Percentiles rank a stretch among this genome's conserved stretches.
Evolutionary conservation across 2,329 filamentous ascomycete genomes (phyloP).

Genomic region (Monosporascus cannonballus): DNA sequence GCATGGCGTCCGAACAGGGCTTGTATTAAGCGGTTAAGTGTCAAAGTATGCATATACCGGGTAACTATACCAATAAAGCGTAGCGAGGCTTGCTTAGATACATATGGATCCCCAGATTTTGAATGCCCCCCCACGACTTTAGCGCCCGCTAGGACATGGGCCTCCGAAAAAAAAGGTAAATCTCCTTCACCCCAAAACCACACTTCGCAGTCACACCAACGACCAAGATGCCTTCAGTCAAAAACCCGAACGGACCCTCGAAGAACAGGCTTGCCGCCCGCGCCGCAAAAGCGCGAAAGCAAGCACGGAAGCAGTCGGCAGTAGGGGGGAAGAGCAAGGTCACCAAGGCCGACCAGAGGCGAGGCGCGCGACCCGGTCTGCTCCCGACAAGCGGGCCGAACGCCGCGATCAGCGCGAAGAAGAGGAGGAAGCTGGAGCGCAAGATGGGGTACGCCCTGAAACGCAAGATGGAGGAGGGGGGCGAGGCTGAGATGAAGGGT

Average conservation of each 20-base stretch:
- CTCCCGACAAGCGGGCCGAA: constrained; percentile 51
- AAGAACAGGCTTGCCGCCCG: constrained; percentile 46
- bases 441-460: constrained; percentile 45
- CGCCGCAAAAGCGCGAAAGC: constrained; percentile 38
- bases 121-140: no score
- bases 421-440: constrained; percentile 49
- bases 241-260: constrained; percentile 52
- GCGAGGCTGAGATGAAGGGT: constrained; percentile 29
- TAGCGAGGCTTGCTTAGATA: no score
- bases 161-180: no score
- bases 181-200: no score
- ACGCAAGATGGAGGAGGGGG: constrained; percentile 24
- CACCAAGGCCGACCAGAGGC: constrained; percentile 26
- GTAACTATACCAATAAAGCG: no score
- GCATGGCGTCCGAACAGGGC: no score
- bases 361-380: constrained; percentile 47
- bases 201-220: no score
- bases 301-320: constrained; percentile 35
- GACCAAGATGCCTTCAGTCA: constrained; percentile 45
- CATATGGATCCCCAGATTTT: no score
- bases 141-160: no score
- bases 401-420: constrained; percentile 46
- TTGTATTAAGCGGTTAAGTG: no score
- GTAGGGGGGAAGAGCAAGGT: constrained; percentile 13
- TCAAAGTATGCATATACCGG: no score